Conservation (phyloP, 2,329 filamentous ascomycete genomes). For the Epicoccum nigrum region DNA sequence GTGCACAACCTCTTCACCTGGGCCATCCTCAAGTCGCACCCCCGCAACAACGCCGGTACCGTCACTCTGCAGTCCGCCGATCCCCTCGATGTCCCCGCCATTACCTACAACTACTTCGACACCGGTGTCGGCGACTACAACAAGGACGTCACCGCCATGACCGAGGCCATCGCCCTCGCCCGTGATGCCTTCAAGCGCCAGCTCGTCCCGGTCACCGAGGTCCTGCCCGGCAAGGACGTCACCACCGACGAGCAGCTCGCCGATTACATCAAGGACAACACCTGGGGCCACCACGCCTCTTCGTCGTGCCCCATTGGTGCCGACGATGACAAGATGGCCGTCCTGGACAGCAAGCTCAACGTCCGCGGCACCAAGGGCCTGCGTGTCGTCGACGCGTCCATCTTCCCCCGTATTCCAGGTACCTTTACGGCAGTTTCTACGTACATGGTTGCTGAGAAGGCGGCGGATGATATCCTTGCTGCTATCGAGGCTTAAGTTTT, state of each 20-base stretch:
- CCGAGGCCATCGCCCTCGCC: slow-evolving; percentile 60
- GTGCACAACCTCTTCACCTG: slow-evolving; percentile 58
- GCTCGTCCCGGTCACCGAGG: slow-evolving; percentile 49
- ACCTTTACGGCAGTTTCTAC: slow-evolving; percentile 59
- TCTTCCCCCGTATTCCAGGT: slow-evolving; percentile 53
- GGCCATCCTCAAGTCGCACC: slow-evolving; percentile 66
- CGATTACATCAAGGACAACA: slow-evolving; percentile 37
- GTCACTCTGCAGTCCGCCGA: slow-evolving; percentile 67
- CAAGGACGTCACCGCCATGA: slow-evolving; percentile 61
- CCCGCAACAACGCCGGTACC: slow-evolving; percentile 65
- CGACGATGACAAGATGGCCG: slow-evolving; percentile 55
- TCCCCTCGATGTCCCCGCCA: slow-evolving; percentile 67
- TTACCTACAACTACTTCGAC: slow-evolving; percentile 54
- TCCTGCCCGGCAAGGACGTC: slow-evolving; percentile 57
- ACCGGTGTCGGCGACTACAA: slow-evolving; percentile 64
- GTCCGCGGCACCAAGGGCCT: slow-evolving; percentile 60
- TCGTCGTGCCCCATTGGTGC: slow-evolving; percentile 65
- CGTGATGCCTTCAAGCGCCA: slow-evolving; percentile 50
- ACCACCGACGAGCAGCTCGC: slow-evolving; percentile 40
- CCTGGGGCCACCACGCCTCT: slow-evolving; percentile 61
- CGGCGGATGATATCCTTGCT: slow-evolving; percentile 61
- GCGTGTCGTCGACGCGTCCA: slow-evolving; percentile 53
- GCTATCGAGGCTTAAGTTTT: slow-evolving; percentile 15
- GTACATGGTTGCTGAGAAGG: slow-evolving; percentile 67
- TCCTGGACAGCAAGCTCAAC: slow-evolving; percentile 60